Base-by-base conservation (phyloP, 129 eudicot species). In the Saussurea involucrata region DNA sequence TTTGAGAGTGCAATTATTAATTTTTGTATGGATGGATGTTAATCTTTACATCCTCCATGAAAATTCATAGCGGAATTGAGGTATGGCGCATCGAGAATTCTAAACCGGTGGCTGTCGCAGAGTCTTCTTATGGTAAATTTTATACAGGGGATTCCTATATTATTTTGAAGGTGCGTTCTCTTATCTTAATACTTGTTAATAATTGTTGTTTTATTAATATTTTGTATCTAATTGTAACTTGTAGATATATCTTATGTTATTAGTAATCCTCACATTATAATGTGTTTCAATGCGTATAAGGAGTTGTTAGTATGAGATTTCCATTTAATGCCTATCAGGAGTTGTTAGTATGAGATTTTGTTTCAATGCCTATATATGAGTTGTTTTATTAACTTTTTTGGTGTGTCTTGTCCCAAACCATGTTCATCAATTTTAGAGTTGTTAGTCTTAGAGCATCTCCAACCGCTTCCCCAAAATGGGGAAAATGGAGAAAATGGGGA, bases 41-140 rank as follows among this genome's bases (percentile, higher is more conserved):
- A 22, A 63, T 72, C 71, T 58, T 73, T 44, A 68, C 63, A 78
- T 76, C 78, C 84, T 69, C 85, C 83, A 76, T 92, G 65, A 88
- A 87, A 63, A 72, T 63, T 33, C 49, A 42, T 82, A 93, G 98
- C 60, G 98, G 98, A 69, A 81, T 86, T 74, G 97, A 90, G 85
- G 88, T 93, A 71, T 93, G 98, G 98, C 87, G 84, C 66, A 93
- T 93, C 60, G 97, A 93, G 73, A 93, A 87, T 77, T 91, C 90
- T 76, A 77, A 22, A 3, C 97, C 98, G 9, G 97, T 85, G 28
- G 81, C 82, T 28, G 83, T 91, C 67, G 86, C 88, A 15, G 76
- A 81, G 60, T 81, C 93, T 71, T 82, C 91, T 58, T 73, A 85
- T 83, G 98, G 98, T 10, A 93, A 93, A 76, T 93, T 93, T 77